These are phyloP conservation scores for Geum urbanum DNA, from an alignment of 306 rosid species.

Conservation along the genomic window DNA sequence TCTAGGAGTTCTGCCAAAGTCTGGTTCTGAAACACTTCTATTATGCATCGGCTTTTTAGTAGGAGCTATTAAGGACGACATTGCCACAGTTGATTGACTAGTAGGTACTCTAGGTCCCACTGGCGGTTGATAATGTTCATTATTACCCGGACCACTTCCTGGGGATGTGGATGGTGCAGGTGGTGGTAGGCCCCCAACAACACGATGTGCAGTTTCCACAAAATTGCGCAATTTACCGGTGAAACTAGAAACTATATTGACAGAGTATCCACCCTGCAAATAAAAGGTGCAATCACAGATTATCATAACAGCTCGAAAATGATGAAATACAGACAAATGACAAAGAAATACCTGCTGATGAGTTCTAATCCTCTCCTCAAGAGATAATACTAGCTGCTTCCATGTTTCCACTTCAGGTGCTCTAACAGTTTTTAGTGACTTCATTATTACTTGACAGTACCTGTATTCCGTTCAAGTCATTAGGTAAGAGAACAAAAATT, in stretches of 20 bases:
- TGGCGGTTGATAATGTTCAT: constrained; percentile 51
- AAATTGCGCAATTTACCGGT: constrained; percentile 79
- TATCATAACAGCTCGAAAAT: constrained; percentile 17
- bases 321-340: constrained; percentile 13
- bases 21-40: constrained; percentile 96
- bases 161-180: constrained; percentile 64
- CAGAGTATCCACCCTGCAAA: constrained; percentile 77
- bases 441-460: constrained; percentile 81
- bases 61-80: constrained; percentile 72
- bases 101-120: constrained; percentile 50
- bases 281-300: constrained; percentile 22
- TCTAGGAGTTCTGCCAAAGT: constrained; percentile 73
- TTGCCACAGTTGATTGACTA: constrained; percentile 85
- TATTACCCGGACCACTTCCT: constrained; percentile 41
- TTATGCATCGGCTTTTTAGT: constrained; percentile 51
- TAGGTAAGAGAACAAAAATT: constrained; percentile 3
- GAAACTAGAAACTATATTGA: constrained; percentile 68
- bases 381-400: constrained; percentile 72
- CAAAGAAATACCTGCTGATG: constrained; percentile 66
- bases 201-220: constrained; percentile 85
- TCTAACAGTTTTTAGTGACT: constrained; percentile 80
- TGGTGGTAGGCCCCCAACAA: constrained; percentile 89
- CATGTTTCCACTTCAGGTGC: constrained; percentile 82
- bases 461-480: constrained; percentile 35
- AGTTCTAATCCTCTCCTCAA: constrained; percentile 84